These are phyloP conservation scores for Neurospora crassa DNA, from an alignment of 2,329 filamentous ascomycete species.

Conservation along the genomic window DNA sequence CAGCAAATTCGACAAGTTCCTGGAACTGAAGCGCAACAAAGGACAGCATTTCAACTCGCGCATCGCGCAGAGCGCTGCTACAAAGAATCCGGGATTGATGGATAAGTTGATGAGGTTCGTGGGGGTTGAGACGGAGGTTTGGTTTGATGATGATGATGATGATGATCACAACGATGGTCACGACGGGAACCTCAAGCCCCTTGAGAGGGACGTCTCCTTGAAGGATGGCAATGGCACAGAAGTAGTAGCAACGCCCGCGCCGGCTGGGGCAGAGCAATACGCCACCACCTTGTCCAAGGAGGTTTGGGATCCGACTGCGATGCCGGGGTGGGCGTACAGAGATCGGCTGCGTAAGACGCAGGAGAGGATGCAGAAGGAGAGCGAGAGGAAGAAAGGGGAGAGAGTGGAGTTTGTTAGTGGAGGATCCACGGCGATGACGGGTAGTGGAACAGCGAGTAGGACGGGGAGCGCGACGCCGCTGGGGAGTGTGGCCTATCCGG, in stretches of 20 bases:
- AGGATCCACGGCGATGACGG: neutral
- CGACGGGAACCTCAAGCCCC: neutral
- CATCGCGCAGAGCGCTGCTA: constrained; percentile 53
- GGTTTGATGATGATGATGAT: neutral
- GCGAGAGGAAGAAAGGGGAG: constrained; percentile 33
- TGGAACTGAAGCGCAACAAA: constrained; percentile 61
- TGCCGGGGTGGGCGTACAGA: constrained; percentile 46
- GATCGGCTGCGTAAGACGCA: constrained; percentile 40
- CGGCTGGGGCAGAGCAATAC: constrained; percentile 43
- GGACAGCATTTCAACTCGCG: constrained; percentile 72
- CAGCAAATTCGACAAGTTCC: constrained; percentile 63
- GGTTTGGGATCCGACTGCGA: constrained; percentile 47
- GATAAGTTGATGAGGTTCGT: constrained; percentile 66
- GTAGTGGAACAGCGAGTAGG: neutral
- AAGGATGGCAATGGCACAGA: neutral
- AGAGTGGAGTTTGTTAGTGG: constrained; percentile 40
- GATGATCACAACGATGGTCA: too few species aligned
- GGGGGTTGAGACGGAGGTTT: constrained; percentile 28
- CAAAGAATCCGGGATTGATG: constrained; percentile 63
- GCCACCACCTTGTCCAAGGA: constrained; percentile 47
- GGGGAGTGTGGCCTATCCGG: neutral
- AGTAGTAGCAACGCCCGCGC: constrained; percentile 13
- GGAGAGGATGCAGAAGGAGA: constrained; percentile 34
- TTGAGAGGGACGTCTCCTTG: neutral
- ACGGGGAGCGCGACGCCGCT: neutral